Evolutionary conservation across 2,329 filamentous ascomycete species (phyloP).

Genomic region (Nothopassalora personata): DNA sequence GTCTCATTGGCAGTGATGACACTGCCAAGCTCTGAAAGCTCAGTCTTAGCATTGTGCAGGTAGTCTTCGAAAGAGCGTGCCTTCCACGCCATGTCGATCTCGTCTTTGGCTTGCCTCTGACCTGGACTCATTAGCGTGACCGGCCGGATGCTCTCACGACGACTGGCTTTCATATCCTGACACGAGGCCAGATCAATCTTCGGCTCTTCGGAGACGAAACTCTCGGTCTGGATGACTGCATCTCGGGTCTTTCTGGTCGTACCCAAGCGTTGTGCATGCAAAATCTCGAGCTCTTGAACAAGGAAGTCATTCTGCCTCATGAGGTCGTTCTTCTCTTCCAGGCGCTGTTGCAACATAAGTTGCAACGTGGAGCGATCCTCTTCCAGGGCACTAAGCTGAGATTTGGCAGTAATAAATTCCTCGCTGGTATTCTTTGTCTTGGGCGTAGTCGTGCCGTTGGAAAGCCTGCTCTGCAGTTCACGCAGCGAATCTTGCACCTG

Average conservation of each 20-base stretch:
- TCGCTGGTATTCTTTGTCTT: constrained; percentile 4
- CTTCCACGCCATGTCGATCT: constrained; percentile 19
- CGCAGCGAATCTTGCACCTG: constrained; percentile 15
- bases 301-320: constrained; percentile 27
- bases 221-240: constrained; percentile 22
- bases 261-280: constrained; percentile 19
- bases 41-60: constrained; percentile 29
- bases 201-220: constrained; percentile 11
- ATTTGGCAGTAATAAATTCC: constrained; percentile 19
- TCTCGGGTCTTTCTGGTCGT: constrained; percentile 10
- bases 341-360: constrained; percentile 18
- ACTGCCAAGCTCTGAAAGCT: constrained; percentile 32
- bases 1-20: constrained; percentile 33
- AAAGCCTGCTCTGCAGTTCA: constrained; percentile 13
- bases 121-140: constrained; percentile 17
- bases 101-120: constrained; percentile 14
- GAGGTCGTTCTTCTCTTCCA: constrained; percentile 26
- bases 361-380: constrained; percentile 22
- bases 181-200: constrained; percentile 12
- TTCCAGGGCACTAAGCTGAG: constrained; percentile 20
- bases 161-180: constrained; percentile 10
- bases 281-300: constrained; percentile 25
- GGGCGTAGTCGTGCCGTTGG: constrained; percentile 6
- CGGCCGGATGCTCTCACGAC: constrained; percentile 8
- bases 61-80: constrained; percentile 34